Evolutionary conservation across 108 stramenopile species (phyloP).

Genomic region (Fistulifera solaris): DNA sequence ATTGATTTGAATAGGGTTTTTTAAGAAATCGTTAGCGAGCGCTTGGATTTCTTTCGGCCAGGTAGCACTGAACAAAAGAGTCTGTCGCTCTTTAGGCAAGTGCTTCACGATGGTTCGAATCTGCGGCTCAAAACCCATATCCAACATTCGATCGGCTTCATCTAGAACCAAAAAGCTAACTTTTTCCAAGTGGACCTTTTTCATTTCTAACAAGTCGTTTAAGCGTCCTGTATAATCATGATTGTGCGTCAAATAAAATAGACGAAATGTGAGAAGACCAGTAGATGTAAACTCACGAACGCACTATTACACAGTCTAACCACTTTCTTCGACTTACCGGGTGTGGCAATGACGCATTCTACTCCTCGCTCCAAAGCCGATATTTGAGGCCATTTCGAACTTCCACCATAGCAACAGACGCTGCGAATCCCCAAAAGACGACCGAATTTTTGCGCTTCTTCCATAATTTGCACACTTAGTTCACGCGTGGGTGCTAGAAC

Average conservation of each 20-base stretch:
- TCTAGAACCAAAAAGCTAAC: slow-evolving; percentile 93
- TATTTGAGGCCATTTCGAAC: slow-evolving; percentile 88
- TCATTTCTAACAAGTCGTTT: slow-evolving; percentile 95
- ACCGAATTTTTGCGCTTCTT: slow-evolving; percentile 94
- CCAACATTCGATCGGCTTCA: slow-evolving; percentile 88
- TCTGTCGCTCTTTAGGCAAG: slow-evolving; percentile 82
- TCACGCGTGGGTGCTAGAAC: slow-evolving; percentile 98
- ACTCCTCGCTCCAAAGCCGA: slow-evolving; percentile 77
- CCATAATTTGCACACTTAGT: slow-evolving; percentile 95
- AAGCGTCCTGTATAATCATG: slow-evolving; percentile 60
- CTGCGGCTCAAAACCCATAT: slow-evolving; percentile 99
- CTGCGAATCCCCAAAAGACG: slow-evolving; percentile 85
- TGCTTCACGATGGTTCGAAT: slow-evolving; percentile 91
- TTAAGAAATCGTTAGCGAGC: slow-evolving; percentile 91
- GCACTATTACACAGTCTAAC: no score
- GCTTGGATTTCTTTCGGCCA: slow-evolving; percentile 98
- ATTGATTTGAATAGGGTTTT: slow-evolving; percentile 93
- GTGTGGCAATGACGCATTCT: slow-evolving; percentile 93
- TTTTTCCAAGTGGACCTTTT: slow-evolving; percentile 53
- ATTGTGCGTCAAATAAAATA: no score
- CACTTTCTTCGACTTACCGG: slow-evolving; percentile 16
- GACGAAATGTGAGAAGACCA: no score
- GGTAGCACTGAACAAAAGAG: slow-evolving; percentile 96
- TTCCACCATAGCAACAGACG: slow-evolving; percentile 96
- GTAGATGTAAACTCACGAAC: no score